Base-by-base conservation (phyloP, 176 grass and related monocot species). In the Rhynchospora breviuscula region DNA sequence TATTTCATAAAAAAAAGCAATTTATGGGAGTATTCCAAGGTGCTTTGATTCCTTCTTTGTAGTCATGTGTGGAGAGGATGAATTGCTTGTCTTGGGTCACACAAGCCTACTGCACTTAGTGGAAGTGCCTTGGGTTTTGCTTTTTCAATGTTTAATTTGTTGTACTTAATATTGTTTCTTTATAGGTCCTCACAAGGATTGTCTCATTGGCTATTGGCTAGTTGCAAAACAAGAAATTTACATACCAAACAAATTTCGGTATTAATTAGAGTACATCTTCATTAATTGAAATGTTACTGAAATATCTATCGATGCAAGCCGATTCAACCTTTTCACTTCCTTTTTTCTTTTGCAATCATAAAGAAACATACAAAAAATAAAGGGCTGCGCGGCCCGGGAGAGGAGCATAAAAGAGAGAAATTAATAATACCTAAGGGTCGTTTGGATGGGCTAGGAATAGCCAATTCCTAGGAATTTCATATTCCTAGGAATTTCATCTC, bases 21-120 rank as follows among this genome's bases (percentile, higher is more conserved):
- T 82, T 82, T 64, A 66, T 49, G 44, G 80, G 80, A 33, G 62
- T 67, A 25, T 7, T 45, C 43, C 80, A 14, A 82, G 80, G 80
- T 29, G 80, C 83, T 90, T 88, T 94, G 91, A 92, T 92, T 94
- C 88, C 88, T 79, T 88, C 86, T 89, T 93, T 97, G 91, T 86
- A 91, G 91, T 88, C 93, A 86, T 89, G 80, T 97, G 89, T 93
- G 79, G n/a, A 71, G 47, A 49, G 53, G 79, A 63, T 57, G 70
- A 63, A 17, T 79, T 58, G 78, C 29, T 80, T 12, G 80, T 67
- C 80, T 82, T 49, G 80, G 80, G 80, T 82, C 45, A 66, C 80
- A 66, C 80, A 82, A 82, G 80, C 17, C 44, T 46, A 67, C 46
- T 82, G 79, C 56, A 82, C 79, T 63, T 48, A 83, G 59, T 70